Conservation (phyloP, 805 yeast species). For the Diddensiella caesifluorescens region DNA sequence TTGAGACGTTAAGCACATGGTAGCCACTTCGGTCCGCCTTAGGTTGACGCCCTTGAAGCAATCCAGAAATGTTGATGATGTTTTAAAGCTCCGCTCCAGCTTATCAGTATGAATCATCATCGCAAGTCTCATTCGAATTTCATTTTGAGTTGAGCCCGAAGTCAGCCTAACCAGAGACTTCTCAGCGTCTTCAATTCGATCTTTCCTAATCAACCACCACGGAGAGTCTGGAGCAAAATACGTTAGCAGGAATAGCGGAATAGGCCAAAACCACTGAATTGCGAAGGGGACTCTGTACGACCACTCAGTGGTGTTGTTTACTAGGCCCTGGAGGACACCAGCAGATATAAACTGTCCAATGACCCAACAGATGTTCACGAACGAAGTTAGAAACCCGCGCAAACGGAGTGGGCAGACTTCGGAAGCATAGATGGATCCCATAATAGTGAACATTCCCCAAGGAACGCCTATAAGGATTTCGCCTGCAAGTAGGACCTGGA, state of each 20-base stretch:
- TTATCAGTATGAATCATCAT: conserved; percentile 44
- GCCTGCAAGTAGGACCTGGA: conserved; percentile 33
- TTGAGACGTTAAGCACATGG: conserved; percentile 24
- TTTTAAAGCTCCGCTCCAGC: conserved; percentile 33
- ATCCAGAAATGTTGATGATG: conserved; percentile 28
- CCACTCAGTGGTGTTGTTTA: conserved; percentile 33
- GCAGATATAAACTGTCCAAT: conserved; percentile 51
- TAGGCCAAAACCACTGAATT: conserved; percentile 56
- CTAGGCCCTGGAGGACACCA: conserved; percentile 41
- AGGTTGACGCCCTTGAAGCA: conserved; percentile 45
- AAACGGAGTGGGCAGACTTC: conserved; percentile 50
- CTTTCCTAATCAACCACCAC: conserved; percentile 48
- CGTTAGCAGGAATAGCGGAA: conserved; percentile 38
- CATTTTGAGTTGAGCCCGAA: conserved; percentile 37
- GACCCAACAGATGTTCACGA: conserved; percentile 49
- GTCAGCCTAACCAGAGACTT: conserved; percentile 34
- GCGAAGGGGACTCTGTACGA: conserved; percentile 53
- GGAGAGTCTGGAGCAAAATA: conserved; percentile 54
- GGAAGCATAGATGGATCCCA: conserved; percentile 48
- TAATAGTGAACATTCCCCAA: conserved; percentile 50
- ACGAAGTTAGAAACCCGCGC: conserved; percentile 45
- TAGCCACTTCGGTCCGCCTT: conserved; percentile 50
- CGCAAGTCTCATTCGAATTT: conserved; percentile 38
- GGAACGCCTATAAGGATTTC: conserved; percentile 37
- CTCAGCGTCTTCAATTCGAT: conserved; percentile 40